Base-by-base conservation (phyloP, 441 rosid species). In the Breynia disticha region DNA sequence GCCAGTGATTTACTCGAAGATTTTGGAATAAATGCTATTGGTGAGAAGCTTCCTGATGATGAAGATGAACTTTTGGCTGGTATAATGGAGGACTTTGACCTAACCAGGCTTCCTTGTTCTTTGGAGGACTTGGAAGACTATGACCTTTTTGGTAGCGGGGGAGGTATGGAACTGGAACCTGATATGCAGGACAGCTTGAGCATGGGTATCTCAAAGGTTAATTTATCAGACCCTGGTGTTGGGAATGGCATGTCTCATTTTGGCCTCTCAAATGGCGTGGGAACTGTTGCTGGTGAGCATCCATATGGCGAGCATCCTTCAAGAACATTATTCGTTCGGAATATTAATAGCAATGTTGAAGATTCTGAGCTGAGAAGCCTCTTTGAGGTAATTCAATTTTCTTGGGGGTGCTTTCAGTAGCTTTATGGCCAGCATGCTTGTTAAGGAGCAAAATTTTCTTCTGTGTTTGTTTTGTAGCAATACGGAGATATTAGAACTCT, bases 91-190 rank as follows among this genome's bases (percentile, higher is more conserved):
- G 94, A 81, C 64, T 78, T 94, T 69, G 95, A 94, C 69, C 64
- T 90, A 9, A 70, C 71, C 37, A 79, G 84, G 55, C 61, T 87
- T 72, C 96, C 96, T 46, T 59, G 54, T 56, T 70, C 78, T 19
- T 49, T 86, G 61, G 98, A 84, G 66, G 99, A 90, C 59, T 59
- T 82, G 67, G 99, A 94, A 63, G 97, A 94, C n/a, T n/a, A n/a
- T 66, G 97, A 94, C 66, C 67, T 94, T 50, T 94, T 94, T 58
- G 86, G 95, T 52, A 82, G 95, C 48, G 94, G 97, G 41, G 99
- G 99, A 42, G 99, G 99, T 22, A 78, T 94, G 96, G 99, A 94
- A 57, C 71, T 94, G 52, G 99, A 94, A 55, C 41, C 57, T 48
- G 89, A 83, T 52, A 59, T 64, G 24, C 84, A 73, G 37, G 99